Evolutionary conservation across 2,329 filamentous ascomycete genomes (phyloP), one percentile per base, ranked within the genome.

Genomic region (Cladosporium sp.): DNA sequence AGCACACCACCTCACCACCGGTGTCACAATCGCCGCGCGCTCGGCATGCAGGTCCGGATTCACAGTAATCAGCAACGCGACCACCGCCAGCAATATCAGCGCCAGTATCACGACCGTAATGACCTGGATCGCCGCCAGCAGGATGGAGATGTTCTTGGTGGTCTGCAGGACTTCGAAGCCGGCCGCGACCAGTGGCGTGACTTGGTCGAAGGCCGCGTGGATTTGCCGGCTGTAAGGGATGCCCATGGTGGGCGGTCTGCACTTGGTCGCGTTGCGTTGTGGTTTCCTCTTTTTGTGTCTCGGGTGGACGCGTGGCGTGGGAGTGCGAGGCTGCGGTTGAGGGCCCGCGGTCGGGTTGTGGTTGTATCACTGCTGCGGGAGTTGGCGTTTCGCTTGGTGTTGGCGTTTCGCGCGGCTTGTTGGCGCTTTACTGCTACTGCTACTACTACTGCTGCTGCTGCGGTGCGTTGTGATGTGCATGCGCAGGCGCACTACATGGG

Each of bases 141-240:
- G 65, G 57, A 84, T 78, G 1, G 80, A 79, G 58, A 84, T 84
- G 69, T 84, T 81, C 66, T 80, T 81, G 10, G 79, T 83, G 0
- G 82, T 84, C 65, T 79, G 76, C 1, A 85, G 76, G 29, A 84
- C 80, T 68, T 82, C 75, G 74, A 80, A 84, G 28, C 80, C 82
- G 0, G 78, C 79, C 1, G 79, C 80, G 3, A 84, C 82, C 5
- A 85, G 80, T 0, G 83, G 83, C 0, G 82, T 83, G 31, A 85
- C 82, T 74, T 84, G 81, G 66, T 82, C 80, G 72, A 85, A 84
- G 44, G 82, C 83, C 2, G 80, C 75, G 70, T 83, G 80, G 69
- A 84, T 84, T 67, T 84, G 78, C 69, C 79, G 80, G 16, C 80
- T 83, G 74, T 84, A 85, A 1, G 83, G 83, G 61, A 85, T 80